Evolutionary conservation across 2,329 filamentous ascomycete species (phyloP).

Genomic region (Akanthomyces lecanii): DNA sequence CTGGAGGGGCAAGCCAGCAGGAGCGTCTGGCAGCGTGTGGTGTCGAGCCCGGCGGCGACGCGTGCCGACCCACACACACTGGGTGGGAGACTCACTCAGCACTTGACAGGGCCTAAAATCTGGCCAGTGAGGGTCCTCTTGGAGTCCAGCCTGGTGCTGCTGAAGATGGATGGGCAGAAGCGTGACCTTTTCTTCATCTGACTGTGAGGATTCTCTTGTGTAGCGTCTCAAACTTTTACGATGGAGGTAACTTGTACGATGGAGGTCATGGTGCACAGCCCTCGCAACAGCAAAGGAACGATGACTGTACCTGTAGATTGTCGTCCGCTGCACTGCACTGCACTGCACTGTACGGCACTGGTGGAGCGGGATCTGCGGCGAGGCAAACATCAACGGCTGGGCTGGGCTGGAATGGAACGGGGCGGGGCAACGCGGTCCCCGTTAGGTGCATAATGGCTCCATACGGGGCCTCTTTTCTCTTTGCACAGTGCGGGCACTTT

Average conservation of each 20-base stretch:
- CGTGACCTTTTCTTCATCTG: too few relatives aligned
- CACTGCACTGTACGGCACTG: not conserved
- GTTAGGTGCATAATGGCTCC: constrained; percentile 9
- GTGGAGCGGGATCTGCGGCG: constrained; percentile 5
- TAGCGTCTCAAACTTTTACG: too few relatives aligned
- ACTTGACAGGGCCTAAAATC: too few relatives aligned
- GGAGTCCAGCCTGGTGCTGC: not conserved
- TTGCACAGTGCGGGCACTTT: not conserved
- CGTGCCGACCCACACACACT: not conserved
- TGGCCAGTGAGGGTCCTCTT: too few relatives aligned
- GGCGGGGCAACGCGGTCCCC: constrained; percentile 14
- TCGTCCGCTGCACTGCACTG: too few relatives aligned
- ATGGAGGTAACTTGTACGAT: too few relatives aligned
- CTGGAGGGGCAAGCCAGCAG: too few relatives aligned
- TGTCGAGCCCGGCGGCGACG: not conserved
- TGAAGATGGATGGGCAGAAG: not conserved
- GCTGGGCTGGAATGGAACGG: constrained; percentile 13
- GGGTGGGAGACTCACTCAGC: not conserved
- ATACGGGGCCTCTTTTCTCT: not conserved
- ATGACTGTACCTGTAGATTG: not conserved
- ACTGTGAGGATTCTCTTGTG: too few relatives aligned
- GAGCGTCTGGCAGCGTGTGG: too few relatives aligned
- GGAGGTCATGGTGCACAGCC: too few relatives aligned
- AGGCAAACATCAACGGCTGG: constrained; percentile 15
- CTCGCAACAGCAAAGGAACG: not conserved